These are phyloP conservation scores for Leccinum idahoense DNA, from an alignment of 1,284 basidiomycete genomes.

Conservation along the genomic window DNA sequence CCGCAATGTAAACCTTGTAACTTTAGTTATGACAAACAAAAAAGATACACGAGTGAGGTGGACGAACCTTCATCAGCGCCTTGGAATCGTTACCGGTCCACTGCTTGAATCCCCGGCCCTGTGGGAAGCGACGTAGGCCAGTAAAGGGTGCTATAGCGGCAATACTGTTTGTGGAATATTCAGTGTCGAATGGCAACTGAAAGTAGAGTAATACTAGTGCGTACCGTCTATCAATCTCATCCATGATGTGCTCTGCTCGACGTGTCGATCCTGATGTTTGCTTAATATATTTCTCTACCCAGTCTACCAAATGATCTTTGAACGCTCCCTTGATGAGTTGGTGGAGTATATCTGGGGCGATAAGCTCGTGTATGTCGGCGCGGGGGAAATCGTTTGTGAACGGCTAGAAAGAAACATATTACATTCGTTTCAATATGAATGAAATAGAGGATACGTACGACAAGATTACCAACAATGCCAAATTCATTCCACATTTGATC, in stretches of 20 bases:
- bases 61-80: constrained; percentile 2
- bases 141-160: background rate
- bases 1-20: constrained; percentile 3
- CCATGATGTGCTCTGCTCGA: background rate
- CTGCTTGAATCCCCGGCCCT: constrained; percentile 3
- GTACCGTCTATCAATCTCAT: constrained; percentile 2
- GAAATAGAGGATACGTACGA: background rate
- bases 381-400: constrained; percentile 4
- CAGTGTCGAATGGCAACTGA: background rate
- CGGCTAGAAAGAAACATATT: background rate
- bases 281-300: background rate
- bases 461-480: background rate
- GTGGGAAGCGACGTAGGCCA: background rate
- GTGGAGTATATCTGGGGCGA: constrained; percentile 1
- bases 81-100: constrained; percentile 5
- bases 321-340: constrained; percentile 3
- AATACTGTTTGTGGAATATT: background rate
- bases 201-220: background rate
- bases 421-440: background rate
- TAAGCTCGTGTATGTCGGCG: background rate
- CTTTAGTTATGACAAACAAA: background rate
- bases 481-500: constrained; percentile 1
- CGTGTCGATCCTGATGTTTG: background rate
- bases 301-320: constrained; percentile 3
- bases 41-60: background rate